Evolutionary conservation across 139 green algal species (phyloP), one percentile per base, ranked within the genome.

Genomic region (Chlamydomonas incerta): DNA sequence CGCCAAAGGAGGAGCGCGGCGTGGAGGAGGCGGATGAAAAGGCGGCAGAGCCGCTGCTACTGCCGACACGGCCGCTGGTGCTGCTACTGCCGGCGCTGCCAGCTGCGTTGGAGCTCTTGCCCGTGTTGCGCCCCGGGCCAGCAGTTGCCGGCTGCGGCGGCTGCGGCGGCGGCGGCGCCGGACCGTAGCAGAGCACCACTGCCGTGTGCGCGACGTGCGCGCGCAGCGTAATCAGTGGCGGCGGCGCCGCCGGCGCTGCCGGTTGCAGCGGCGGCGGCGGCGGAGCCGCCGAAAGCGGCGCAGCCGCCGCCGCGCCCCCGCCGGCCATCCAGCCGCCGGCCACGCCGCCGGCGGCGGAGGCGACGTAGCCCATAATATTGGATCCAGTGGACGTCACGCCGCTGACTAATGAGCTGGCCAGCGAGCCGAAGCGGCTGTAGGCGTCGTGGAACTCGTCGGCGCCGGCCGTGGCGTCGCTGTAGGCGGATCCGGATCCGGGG

Each of bases 401-500:
- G 79, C 66, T 73, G 10, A 68, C 79, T 0, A 85, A 33, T 50
- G 47, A 69, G 79, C 47, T 75, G 9, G 79, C 79, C 11, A 73
- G 37, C 5, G 79, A 85, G 1, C 66, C 79, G 24, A 85, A 76
- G 6, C 66, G 46, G 79, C 79, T 85, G 66, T 31, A 34, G 2
- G 79, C 79, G 50, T 85, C 79, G 65, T 85, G 79, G 31, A 85
- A 85, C 46, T 85, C 79, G 41, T 50, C 41, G 41, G 41, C 41
- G 41, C 6, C 41, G 41, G 41, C 41, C 6, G 6, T 8, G 41
- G 41, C 5, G 41, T 50, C 41, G 41, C 41, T 50, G 41, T 50
- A 50, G 6, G 8, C 41, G 41, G 41, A 50, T 50, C 41, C 41
- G 41, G 41, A 50, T 50, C 41, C 41, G 6, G 8, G n/a, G n/a